Conservation (phyloP, 208 protist genomes). For the Phytomonas sp. region DNA sequence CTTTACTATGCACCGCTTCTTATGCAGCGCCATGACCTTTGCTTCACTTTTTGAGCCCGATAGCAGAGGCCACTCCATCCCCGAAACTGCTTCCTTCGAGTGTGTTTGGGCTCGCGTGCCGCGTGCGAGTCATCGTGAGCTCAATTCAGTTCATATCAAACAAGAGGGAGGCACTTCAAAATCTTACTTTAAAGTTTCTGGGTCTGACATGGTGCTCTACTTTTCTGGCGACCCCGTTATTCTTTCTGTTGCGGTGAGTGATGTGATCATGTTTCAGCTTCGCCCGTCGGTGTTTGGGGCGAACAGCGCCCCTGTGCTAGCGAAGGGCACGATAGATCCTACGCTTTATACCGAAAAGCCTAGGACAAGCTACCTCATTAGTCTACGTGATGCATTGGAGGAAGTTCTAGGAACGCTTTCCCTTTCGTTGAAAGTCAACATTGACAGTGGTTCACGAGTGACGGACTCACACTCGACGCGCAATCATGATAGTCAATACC, state of each 20-base stretch:
- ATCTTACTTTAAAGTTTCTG: conserved; percentile 42
- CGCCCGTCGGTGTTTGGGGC: conserved; percentile 36
- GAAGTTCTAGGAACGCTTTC: conserved; percentile 72
- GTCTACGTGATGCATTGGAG: conserved; percentile 53
- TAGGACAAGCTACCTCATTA: conserved; percentile 82
- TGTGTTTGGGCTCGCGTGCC: conserved; percentile 52
- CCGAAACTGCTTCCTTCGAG: conserved; percentile 50
- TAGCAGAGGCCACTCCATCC: conserved; percentile 37
- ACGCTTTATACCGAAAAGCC: conserved; percentile 53
- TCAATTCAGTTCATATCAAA: conserved; percentile 1
- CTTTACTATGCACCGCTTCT: conserved; percentile 74
- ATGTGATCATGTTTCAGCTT: conserved; percentile 63
- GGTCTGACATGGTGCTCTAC: conserved; percentile 51
- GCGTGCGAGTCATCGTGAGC: conserved; percentile 17
- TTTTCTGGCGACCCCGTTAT: conserved; percentile 28
- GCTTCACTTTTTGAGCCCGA: conserved; percentile 52
- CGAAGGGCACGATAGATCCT: conserved; percentile 72
- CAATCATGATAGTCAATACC: neutral
- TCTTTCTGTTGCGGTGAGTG: conserved; percentile 25
- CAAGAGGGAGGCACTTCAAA: neutral
- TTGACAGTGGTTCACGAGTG: conserved; percentile 8
- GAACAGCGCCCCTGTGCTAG: conserved; percentile 43
- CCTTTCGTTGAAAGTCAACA: conserved; percentile 52
- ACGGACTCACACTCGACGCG: neutral
- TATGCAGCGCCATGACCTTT: conserved; percentile 63